phyloP scores from a whole-genome alignment of 371 early-diverging fungal species.

The Phascolomyces articulosus region DNA sequence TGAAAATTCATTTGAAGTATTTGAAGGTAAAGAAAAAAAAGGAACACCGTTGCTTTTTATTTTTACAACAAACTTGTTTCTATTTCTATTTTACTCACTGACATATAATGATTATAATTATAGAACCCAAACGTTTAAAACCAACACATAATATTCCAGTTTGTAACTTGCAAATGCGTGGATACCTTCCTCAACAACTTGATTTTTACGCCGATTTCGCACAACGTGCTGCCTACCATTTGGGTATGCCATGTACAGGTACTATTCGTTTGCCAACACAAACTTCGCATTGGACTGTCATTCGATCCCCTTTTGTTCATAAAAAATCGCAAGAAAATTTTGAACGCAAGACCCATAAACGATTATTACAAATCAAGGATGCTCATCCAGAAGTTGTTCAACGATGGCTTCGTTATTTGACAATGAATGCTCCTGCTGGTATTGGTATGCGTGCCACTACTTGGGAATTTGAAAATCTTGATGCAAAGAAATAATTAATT shows the following conservation, averaged over 20 bases:
- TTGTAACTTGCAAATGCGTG: constrained; percentile 74
- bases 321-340: constrained; percentile 97
- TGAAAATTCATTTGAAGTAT: background rate
- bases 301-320: constrained; percentile 93
- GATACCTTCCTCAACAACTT: constrained; percentile 78
- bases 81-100: too few relatives aligned
- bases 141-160: constrained; percentile 71
- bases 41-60: background rate
- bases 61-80: background rate
- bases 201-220: constrained; percentile 90
- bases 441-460: constrained; percentile 76
- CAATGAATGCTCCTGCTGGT: constrained; percentile 77
- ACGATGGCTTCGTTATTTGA: constrained; percentile 76
- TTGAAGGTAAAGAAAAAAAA: background rate
- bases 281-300: constrained; percentile 87
- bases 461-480: constrained; percentile 66
- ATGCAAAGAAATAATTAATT: background rate
- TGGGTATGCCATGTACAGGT: constrained; percentile 81
- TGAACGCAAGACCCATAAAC: constrained; percentile 89
- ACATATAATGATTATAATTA: background rate
- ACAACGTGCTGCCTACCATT: constrained; percentile 77
- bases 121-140: constrained; percentile 45
- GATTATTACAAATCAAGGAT: constrained; percentile 85
- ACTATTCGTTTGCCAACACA: constrained; percentile 78
- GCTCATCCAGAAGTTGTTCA: constrained; percentile 76